Evolutionary conservation across 2,329 filamentous ascomycete species (phyloP).

Genomic region (Monosporascus sp.): DNA sequence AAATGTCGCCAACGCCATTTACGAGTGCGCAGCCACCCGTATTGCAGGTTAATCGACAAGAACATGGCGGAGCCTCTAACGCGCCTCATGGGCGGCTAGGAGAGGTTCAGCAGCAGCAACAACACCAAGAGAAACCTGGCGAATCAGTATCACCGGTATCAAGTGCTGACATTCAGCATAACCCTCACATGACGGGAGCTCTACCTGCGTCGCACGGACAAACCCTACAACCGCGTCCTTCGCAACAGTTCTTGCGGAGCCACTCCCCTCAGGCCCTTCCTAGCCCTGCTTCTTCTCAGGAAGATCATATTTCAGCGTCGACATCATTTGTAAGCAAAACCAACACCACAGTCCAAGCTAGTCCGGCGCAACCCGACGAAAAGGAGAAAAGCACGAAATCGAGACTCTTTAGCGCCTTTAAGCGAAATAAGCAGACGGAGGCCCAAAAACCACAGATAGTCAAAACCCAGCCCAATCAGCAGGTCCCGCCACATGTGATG

Average conservation of each 20-base stretch:
- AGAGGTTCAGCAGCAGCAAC: not conserved
- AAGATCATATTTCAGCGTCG: not conserved
- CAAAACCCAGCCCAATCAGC: conserved; percentile 7
- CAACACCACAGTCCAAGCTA: conserved; percentile 12
- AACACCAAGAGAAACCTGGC: not conserved
- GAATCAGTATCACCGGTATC: not conserved
- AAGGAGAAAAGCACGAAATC: conserved; percentile 26
- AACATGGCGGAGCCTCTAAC: not conserved
- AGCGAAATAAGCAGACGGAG: conserved; percentile 19
- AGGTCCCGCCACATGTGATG: conserved; percentile 5
- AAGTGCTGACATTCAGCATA: not conserved
- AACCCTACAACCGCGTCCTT: not conserved
- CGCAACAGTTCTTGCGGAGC: conserved; percentile 2
- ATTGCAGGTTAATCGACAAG: not conserved
- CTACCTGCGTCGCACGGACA: not conserved
- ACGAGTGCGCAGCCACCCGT: not conserved
- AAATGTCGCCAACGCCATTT: not conserved
- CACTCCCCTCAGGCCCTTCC: conserved; percentile 11
- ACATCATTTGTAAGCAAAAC: conserved; percentile 20
- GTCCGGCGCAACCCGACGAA: conserved; percentile 4
- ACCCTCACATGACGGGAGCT: not conserved
- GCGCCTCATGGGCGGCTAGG: not conserved
- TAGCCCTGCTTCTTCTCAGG: conserved; percentile 15
- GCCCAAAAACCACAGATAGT: conserved; percentile 3
- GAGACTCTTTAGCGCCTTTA: conserved; percentile 25